Conservation (phyloP, 495 filamentous ascomycete species). For the Talaromyces thailandensis region DNA sequence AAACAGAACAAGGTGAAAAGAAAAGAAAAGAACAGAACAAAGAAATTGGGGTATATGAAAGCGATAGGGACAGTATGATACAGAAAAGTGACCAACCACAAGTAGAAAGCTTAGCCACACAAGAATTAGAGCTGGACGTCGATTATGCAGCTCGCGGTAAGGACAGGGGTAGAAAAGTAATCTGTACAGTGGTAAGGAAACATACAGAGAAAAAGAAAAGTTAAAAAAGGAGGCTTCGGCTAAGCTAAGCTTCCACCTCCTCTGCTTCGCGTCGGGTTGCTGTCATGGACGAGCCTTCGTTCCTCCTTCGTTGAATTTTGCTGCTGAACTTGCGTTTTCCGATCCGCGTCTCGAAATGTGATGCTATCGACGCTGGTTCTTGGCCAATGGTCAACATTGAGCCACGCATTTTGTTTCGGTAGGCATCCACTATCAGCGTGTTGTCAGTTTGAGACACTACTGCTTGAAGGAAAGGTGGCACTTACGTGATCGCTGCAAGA, state of each 20-base stretch:
- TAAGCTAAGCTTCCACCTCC: constrained; percentile 28
- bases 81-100: not conserved
- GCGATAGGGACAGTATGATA: constrained; percentile 9
- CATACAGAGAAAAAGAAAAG: not conserved
- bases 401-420: constrained; percentile 83
- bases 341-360: constrained; percentile 81
- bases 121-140: not conserved
- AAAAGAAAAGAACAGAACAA: not conserved
- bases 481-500: constrained; percentile 88
- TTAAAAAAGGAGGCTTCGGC: not conserved
- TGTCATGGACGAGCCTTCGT: not conserved
- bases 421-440: constrained; percentile 69
- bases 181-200: not conserved
- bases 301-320: constrained; percentile 22
- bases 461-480: constrained; percentile 19
- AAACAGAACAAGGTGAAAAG: constrained; percentile 5
- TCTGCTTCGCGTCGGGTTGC: constrained; percentile 27
- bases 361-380: constrained; percentile 58
- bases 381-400: constrained; percentile 68
- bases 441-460: not conserved
- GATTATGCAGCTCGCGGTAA: not conserved
- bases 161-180: constrained; percentile 2
- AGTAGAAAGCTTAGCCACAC: not conserved
- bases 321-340: constrained; percentile 82
- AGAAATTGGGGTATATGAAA: constrained; percentile 2